A percentile compares a stretch with the other conserved stretches of the same genome.
phyloP scores from a whole-genome alignment of 176 grass and related monocot genomes.

The Juncus effusus region DNA sequence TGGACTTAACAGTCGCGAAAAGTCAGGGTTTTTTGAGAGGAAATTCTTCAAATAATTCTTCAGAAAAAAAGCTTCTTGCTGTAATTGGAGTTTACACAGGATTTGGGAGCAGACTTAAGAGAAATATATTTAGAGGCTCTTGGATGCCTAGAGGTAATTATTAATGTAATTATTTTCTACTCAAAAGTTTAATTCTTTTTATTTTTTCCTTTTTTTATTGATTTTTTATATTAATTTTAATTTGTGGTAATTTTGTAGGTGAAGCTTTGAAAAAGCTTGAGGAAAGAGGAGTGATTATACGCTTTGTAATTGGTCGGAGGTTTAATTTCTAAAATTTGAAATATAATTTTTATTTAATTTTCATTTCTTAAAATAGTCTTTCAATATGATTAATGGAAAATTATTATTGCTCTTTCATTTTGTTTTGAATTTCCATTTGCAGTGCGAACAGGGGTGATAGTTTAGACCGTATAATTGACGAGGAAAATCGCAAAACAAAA shows the following conservation, averaged over 20 bases:
- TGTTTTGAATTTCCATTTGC: constrained; percentile 36
- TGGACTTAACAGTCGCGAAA: constrained; percentile 83
- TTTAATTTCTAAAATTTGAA: constrained; percentile 28
- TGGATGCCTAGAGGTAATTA: constrained; percentile 93
- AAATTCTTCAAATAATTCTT: constrained; percentile 41
- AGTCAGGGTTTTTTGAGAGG: constrained; percentile 77
- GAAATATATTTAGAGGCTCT: constrained; percentile 72
- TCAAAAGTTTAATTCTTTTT: not conserved
- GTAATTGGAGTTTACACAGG: constrained; percentile 96
- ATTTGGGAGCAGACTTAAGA: constrained; percentile 83
- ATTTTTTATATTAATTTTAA: constrained; percentile 3
- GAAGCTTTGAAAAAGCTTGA: constrained; percentile 90
- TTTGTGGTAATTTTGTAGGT: constrained; percentile 47
- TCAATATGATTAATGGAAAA: not conserved
- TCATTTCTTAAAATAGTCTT: not conserved
- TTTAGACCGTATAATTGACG: constrained; percentile 89
- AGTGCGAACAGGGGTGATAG: constrained; percentile 98
- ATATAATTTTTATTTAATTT: not conserved
- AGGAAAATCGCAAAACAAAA: constrained; percentile 69
- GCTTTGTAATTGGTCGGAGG: constrained; percentile 98
- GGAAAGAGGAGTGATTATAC: constrained; percentile 82
- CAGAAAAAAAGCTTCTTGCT: constrained; percentile 50
- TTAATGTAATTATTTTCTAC: not conserved
- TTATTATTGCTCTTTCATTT: constrained; percentile 17
- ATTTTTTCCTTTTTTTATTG: constrained; percentile 1